These are phyloP conservation scores for Naganishia sp. DNA, from an alignment of 1,284 basidiomycete genomes.

Conservation along the genomic window DNA sequence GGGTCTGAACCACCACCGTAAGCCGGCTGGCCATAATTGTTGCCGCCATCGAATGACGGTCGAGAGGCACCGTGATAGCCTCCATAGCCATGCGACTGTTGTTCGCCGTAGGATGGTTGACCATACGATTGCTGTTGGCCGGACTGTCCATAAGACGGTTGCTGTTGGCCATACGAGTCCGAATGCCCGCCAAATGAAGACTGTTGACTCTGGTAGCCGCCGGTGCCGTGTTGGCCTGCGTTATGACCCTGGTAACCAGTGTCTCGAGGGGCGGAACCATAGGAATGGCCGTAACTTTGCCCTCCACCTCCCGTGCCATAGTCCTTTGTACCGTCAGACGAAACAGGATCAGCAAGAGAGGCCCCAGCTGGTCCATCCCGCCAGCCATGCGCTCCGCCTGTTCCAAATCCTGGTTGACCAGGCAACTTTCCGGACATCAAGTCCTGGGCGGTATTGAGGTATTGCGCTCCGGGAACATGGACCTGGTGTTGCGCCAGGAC, in stretches of 20 bases:
- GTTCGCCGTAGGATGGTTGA: not conserved
- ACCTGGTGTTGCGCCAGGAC: slow-evolving; percentile 51
- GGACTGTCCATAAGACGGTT: not conserved
- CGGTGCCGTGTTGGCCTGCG: not conserved
- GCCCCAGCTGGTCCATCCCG: slow-evolving; percentile 38
- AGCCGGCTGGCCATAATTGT: slow-evolving; percentile 17
- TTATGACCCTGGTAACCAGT: not conserved
- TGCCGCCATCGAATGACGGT: slow-evolving; percentile 15
- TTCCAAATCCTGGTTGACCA: slow-evolving; percentile 52
- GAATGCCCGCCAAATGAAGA: not conserved
- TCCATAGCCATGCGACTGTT: not conserved
- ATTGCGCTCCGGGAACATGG: slow-evolving; percentile 49
- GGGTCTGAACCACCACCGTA: slow-evolving; percentile 33
- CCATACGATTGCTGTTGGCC: slow-evolving; percentile 6
- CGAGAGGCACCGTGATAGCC: slow-evolving; percentile 4
- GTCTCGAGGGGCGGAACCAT: slow-evolving; percentile 2
- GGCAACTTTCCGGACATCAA: slow-evolving; percentile 52
- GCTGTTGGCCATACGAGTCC: slow-evolving; percentile 3
- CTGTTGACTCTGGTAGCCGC: not conserved
- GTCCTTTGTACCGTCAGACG: slow-evolving; percentile 17
- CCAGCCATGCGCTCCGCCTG: slow-evolving; percentile 51
- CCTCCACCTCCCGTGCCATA: slow-evolving; percentile 17
- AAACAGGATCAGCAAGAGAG: slow-evolving; percentile 23
- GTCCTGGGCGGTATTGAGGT: slow-evolving; percentile 52
- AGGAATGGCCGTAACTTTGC: slow-evolving; percentile 8